These are phyloP conservation scores for Eimeria sp. DNA, from an alignment of 169 alveolate species.

Conservation along the genomic window DNA sequence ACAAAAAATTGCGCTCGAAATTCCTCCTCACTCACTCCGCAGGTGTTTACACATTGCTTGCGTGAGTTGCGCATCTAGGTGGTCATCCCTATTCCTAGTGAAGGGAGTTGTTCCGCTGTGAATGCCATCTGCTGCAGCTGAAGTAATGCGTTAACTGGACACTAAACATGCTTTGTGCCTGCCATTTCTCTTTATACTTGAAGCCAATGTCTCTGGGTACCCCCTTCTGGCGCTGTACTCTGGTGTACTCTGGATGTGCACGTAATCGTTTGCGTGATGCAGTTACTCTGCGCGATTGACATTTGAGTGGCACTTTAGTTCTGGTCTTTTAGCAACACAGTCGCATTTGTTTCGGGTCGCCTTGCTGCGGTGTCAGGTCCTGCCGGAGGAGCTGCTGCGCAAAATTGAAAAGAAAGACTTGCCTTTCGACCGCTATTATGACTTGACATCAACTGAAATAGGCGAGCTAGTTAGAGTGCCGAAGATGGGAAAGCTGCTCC, in stretches of 20 bases:
- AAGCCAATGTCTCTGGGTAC: not conserved
- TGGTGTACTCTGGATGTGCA: not conserved
- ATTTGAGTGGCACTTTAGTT: not conserved
- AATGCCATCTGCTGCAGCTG: not conserved
- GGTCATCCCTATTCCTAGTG: not conserved
- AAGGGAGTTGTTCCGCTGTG: not conserved
- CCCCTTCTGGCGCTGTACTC: not conserved
- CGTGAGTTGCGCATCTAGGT: not conserved
- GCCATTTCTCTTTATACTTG: not conserved
- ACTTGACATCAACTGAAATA: slow-evolving; percentile 95
- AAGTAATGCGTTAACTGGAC: not conserved
- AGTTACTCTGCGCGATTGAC: not conserved
- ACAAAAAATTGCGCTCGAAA: not conserved
- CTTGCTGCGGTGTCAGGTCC: slow-evolving; percentile 47
- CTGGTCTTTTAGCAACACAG: not conserved
- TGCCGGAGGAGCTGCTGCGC: slow-evolving; percentile 96
- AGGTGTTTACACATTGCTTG: not conserved
- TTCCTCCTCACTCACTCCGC: not conserved
- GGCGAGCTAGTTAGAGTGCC: slow-evolving; percentile 97
- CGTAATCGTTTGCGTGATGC: not conserved
- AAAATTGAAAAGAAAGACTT: slow-evolving; percentile 98
- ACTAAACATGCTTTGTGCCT: not conserved
- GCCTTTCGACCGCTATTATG: slow-evolving; percentile 98
- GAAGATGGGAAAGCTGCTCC: slow-evolving; percentile 93
- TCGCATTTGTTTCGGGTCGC: not conserved